These are phyloP conservation scores for Pisolithus albus DNA, from an alignment of 768 basidiomycete species.

Conservation along the genomic window DNA sequence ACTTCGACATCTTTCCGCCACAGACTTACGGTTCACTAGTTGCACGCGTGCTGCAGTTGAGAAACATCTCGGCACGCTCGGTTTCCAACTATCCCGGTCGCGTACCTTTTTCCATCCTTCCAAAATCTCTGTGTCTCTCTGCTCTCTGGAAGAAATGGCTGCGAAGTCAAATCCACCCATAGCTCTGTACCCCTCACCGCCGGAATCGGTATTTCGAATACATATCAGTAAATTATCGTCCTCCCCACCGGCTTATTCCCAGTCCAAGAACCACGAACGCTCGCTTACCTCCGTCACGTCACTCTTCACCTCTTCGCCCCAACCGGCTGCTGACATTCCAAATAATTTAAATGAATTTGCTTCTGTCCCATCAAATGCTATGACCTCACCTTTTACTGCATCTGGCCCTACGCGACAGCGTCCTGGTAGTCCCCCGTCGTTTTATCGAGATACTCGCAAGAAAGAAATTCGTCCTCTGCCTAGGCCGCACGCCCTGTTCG, in stretches of 20 bases:
- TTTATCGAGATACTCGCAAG: conserved; percentile 10
- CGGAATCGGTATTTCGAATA: conserved; percentile 21
- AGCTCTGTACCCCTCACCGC: conserved; percentile 23
- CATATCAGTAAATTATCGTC: conserved; percentile 16
- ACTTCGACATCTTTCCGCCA: not conserved
- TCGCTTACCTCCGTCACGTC: not conserved
- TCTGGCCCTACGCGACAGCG: not conserved
- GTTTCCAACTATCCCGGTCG: conserved; percentile 22
- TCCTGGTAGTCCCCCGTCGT: conserved; percentile 10
- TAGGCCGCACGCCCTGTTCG: conserved; percentile 14
- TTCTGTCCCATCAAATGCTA: too few species aligned
- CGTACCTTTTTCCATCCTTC: conserved; percentile 38
- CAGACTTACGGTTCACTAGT: conserved; percentile 46
- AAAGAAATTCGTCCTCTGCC: conserved; percentile 1
- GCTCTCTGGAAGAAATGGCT: conserved; percentile 19
- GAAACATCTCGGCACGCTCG: conserved; percentile 13
- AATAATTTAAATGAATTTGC: too few species aligned
- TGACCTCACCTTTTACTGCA: not conserved
- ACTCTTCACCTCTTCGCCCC: not conserved
- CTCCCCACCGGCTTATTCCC: not conserved
- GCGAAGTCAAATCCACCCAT: conserved; percentile 7
- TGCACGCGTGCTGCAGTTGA: conserved; percentile 27
- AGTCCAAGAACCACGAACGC: too few species aligned
- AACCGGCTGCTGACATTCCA: too few species aligned
- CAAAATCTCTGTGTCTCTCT: conserved; percentile 32